Base-by-base conservation (phyloP, 805 yeast species). In the Yamadazyma phyllophila region DNA sequence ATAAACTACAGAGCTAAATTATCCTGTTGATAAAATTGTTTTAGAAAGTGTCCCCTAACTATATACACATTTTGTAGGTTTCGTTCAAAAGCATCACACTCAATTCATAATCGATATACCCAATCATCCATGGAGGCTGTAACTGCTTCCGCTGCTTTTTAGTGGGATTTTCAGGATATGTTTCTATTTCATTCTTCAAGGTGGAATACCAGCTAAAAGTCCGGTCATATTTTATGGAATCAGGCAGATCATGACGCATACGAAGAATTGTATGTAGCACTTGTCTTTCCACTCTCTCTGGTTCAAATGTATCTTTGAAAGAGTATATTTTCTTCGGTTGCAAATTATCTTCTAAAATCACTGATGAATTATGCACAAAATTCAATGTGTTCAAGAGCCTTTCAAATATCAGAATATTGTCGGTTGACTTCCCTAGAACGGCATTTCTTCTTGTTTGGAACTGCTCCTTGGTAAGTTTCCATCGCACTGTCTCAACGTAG, bases 361-460 rank as follows among this genome's bases (percentile, higher is more conserved):
- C 69, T 0, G 69, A 60, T 2, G 68, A 54, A 46, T 67, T 67
- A 44, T 59, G 61, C 5, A 65, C 65, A 51, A 67, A 67, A 17
- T 55, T 59, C 7, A 61, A 43, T 1, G 71, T 61, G 44, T 66
- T 65, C 11, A 54, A 33, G 26, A 62, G 14, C 20, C 72, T 44
- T 16, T 48, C 43, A 3, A 54, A 13, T 4, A 63, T 13, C 33
- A 60, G 63, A 24, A 39, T 36, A 7, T 7, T 12, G 17, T 40
- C 44, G 5, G 20, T 2, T 8, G 11, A 24, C 14, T 38, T 35
- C 15, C 41, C 40, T 15, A 61, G 49, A 2, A 63, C 33, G 1
- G 41, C 42, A 4, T 31, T 32, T 39, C 66, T 42, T 27, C 56
- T 46, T 1, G 14, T 31, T 26, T 55, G 53, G 52, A 54, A 61